phyloP scores from a whole-genome alignment of 352 stramenopile species.

The Globisporangium middletonii region DNA sequence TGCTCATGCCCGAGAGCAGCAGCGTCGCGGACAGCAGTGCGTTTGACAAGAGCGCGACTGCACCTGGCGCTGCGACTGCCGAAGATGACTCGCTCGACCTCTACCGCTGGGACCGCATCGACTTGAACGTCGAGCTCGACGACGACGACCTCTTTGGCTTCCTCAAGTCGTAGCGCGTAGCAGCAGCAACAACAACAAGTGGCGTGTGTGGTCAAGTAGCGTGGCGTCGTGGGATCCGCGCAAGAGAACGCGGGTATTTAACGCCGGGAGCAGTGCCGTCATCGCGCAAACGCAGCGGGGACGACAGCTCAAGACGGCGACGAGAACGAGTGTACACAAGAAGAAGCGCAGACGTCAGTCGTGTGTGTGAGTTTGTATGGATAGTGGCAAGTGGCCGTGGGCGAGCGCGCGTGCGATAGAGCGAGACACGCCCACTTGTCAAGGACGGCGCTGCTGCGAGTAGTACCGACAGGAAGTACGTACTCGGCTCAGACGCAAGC shows the following conservation, averaged over 20 bases:
- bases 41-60: constrained; percentile 8
- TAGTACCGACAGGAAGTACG: background rate
- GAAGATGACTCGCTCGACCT: constrained; percentile 62
- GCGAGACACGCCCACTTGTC: too few species aligned
- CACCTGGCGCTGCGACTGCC: background rate
- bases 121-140: constrained; percentile 77
- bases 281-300: too few species aligned
- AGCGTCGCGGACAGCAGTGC: background rate
- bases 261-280: background rate
- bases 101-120: constrained; percentile 76
- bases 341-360: background rate
- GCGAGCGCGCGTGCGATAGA: too few species aligned
- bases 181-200: background rate
- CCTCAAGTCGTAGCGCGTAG: constrained; percentile 51
- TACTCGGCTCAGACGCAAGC: background rate
- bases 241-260: constrained; percentile 1
- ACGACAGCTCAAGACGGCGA: background rate
- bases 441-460: too few species aligned
- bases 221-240: background rate
- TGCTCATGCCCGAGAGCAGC: constrained; percentile 5
- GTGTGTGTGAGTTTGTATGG: background rate
- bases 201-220: background rate
- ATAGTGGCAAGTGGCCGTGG: background rate
- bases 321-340: background rate
- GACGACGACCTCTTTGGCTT: constrained; percentile 86